These are phyloP conservation scores for Anisodus tanguticus DNA, from an alignment of 257 asterid species.

Conservation along the genomic window DNA sequence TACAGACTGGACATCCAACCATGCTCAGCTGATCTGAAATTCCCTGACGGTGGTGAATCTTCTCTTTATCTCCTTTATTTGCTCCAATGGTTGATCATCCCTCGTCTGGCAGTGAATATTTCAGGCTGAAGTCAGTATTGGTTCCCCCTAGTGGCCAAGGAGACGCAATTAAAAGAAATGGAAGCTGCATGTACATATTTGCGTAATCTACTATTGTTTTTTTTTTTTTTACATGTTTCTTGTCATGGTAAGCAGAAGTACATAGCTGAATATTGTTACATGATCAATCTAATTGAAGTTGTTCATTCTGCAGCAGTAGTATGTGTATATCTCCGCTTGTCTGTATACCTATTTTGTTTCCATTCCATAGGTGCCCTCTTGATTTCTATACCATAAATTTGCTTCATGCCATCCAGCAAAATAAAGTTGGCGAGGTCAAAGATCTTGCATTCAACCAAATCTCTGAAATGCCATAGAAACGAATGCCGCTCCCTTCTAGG, in stretches of 20 bases:
- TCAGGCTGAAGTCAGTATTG: not conserved
- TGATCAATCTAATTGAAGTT: conserved; percentile 16
- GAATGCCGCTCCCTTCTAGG: not conserved
- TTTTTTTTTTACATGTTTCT: not conserved
- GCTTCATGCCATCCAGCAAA: not conserved
- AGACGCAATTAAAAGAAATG: not conserved
- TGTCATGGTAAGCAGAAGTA: not conserved
- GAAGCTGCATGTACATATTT: not conserved
- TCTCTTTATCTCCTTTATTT: not conserved
- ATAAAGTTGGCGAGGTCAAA: not conserved
- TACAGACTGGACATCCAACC: conserved; percentile 95
- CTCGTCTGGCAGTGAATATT: not conserved
- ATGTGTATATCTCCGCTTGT: not conserved
- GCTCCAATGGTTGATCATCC: conserved; percentile 37
- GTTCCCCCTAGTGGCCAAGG: not conserved
- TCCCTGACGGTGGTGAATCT: not conserved
- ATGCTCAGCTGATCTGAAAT: conserved; percentile 77
- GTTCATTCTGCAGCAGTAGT: not conserved
- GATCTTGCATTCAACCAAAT: not conserved
- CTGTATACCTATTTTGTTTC: not conserved
- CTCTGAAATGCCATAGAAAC: conserved; percentile 4
- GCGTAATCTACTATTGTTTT: not conserved
- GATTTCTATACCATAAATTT: not conserved
- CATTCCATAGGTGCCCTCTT: not conserved
- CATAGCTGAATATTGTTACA: not conserved